Percentiles rank a stretch among this genome's conserved stretches.
phyloP scores from a whole-genome alignment of 148 eudicot species.

The Fallopia convolvulus region DNA sequence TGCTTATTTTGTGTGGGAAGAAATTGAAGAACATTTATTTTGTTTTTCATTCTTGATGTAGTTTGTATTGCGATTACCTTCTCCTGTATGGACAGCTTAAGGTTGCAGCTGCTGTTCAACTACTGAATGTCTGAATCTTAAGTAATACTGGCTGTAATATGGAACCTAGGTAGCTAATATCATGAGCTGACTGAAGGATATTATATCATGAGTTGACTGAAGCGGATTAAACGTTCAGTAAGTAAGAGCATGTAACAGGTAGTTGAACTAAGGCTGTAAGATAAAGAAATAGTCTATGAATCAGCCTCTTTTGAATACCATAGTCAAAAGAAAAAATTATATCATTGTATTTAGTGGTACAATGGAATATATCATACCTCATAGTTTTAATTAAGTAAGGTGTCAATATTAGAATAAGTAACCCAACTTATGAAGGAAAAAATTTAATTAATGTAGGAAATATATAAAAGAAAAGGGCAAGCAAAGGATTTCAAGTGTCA shows the following conservation, averaged over 20 bases:
- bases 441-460: not conserved
- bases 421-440: not conserved
- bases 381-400: not conserved
- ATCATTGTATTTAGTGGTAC: not conserved
- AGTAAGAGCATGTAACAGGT: not conserved
- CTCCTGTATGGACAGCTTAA: not conserved
- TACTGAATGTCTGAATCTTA: not conserved
- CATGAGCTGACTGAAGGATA: not conserved
- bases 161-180: not conserved
- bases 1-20: not conserved
- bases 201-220: not conserved
- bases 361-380: not conserved
- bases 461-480: not conserved
- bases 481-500: not conserved
- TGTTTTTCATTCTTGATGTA: conserved; percentile 3
- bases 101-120: not conserved
- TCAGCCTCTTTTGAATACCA: not conserved
- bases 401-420: not conserved
- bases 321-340: not conserved
- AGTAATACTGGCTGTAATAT: not conserved
- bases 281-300: not conserved
- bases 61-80: not conserved
- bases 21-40: not conserved
- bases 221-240: not conserved
- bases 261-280: not conserved